Conservation (phyloP, 805 yeast species). For the Maudiozyma pseudohumilis region DNA sequence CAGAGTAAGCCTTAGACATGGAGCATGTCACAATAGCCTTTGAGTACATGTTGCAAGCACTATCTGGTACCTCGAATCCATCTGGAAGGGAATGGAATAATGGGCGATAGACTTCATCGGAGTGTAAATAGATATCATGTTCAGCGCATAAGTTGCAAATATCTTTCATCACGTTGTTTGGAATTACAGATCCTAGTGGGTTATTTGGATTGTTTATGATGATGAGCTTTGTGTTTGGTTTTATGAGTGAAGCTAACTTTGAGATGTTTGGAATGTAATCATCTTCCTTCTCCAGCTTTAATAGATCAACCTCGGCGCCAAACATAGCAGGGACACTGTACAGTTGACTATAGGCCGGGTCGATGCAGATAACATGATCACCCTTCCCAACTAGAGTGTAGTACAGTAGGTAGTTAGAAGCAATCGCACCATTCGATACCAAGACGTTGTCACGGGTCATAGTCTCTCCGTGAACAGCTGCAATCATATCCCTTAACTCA, state of each 20-base stretch:
- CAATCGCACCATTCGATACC: constrained; percentile 47
- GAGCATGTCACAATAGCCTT: constrained; percentile 40
- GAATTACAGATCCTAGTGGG: constrained; percentile 33
- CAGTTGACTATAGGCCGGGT: constrained; percentile 44
- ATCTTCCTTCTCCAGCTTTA: constrained; percentile 29
- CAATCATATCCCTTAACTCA: constrained; percentile 30
- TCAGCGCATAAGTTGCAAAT: constrained; percentile 33
- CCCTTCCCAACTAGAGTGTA: constrained; percentile 36
- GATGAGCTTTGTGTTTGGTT: constrained; percentile 34
- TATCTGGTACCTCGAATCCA: constrained; percentile 25
- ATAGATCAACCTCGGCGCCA: constrained; percentile 33
- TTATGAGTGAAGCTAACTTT: constrained; percentile 27
- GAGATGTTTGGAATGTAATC: constrained; percentile 31
- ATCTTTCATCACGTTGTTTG: constrained; percentile 25
- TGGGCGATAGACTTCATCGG: constrained; percentile 49
- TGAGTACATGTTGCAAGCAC: constrained; percentile 34
- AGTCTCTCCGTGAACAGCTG: constrained; percentile 28
- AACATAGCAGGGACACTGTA: constrained; percentile 39
- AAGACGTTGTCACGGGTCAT: constrained; percentile 32
- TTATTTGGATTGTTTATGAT: constrained; percentile 43
- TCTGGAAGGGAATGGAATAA: constrained; percentile 33
- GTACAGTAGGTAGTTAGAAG: constrained; percentile 40
- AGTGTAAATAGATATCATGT: constrained; percentile 30
- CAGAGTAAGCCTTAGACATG: constrained; percentile 43
- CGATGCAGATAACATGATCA: constrained; percentile 40